Conservation (phyloP, 352 stramenopile species). For the Pilasporangium apinafurcum region DNA sequence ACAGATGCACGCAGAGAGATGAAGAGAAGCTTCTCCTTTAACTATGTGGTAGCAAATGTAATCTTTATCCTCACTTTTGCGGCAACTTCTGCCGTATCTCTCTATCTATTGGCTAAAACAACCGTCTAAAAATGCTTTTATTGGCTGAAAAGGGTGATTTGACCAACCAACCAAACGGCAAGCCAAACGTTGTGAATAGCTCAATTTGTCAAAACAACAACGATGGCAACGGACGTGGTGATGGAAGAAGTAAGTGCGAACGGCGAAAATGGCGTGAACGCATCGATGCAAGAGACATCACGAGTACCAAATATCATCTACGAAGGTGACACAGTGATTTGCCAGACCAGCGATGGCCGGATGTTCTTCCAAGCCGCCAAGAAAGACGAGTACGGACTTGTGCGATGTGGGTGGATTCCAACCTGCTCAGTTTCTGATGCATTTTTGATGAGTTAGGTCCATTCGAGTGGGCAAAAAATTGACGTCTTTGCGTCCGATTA, state of each 20-base stretch:
- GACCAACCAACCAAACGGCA: background rate
- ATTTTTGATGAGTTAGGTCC: no score
- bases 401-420: no score
- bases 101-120: slow-evolving; percentile 1
- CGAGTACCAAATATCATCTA: slow-evolving; percentile 73
- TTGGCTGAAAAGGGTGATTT: slow-evolving; percentile 7
- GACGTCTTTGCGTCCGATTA: slow-evolving; percentile 54
- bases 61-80: no score
- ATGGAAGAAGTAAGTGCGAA: background rate
- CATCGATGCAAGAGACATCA: background rate
- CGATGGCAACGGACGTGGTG: slow-evolving; percentile 1
- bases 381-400: slow-evolving; percentile 47
- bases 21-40: no score
- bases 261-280: background rate
- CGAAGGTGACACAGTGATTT: slow-evolving; percentile 84
- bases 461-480: slow-evolving; percentile 84
- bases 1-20: no score
- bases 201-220: no score
- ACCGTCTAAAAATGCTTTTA: background rate
- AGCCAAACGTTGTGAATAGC: no score
- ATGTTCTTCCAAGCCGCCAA: slow-evolving; percentile 82
- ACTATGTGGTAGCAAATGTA: no score
- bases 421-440: no score
- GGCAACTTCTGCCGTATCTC: no score
- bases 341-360: slow-evolving; percentile 75